A percentile compares a stretch with the other conserved stretches of the same genome.
Conservation (phyloP, 805 yeast species). For the Nakazawaea laoshanensis region DNA sequence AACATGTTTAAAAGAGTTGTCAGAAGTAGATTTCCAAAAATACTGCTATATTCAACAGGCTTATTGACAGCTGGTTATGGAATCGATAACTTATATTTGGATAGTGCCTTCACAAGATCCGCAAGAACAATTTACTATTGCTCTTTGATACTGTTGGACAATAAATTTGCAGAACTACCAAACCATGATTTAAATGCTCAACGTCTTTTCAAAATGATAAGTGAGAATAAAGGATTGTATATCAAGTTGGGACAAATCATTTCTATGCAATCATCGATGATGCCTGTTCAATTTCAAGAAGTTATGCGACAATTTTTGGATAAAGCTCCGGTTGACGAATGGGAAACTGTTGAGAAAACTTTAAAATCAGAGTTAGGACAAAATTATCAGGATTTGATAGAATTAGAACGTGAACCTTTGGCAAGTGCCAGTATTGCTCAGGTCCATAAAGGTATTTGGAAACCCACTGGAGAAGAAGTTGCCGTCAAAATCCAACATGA, state of each 20-base stretch:
- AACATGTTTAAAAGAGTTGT: neutral
- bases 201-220: constrained; percentile 34
- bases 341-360: constrained; percentile 35
- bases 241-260: constrained; percentile 75
- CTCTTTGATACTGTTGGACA: constrained; percentile 48
- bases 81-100: constrained; percentile 30
- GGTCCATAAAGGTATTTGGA: constrained; percentile 47
- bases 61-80: constrained; percentile 15
- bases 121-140: constrained; percentile 39
- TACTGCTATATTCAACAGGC: neutral
- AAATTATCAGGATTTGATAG: constrained; percentile 22
- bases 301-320: constrained; percentile 55
- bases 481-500: constrained; percentile 64
- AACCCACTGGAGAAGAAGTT: constrained; percentile 36
- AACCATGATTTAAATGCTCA: constrained; percentile 53
- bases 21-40: neutral
- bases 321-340: constrained; percentile 53
- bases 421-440: constrained; percentile 77
- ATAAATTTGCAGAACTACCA: constrained; percentile 42
- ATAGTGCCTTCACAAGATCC: constrained; percentile 47
- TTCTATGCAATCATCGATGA: constrained; percentile 63
- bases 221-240: constrained; percentile 50
- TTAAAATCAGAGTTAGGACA: constrained; percentile 32
- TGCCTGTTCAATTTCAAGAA: constrained; percentile 57
- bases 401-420: constrained; percentile 47